Base-by-base conservation (phyloP, 2,329 filamentous ascomycete genomes). In the Zarea fungicola region DNA sequence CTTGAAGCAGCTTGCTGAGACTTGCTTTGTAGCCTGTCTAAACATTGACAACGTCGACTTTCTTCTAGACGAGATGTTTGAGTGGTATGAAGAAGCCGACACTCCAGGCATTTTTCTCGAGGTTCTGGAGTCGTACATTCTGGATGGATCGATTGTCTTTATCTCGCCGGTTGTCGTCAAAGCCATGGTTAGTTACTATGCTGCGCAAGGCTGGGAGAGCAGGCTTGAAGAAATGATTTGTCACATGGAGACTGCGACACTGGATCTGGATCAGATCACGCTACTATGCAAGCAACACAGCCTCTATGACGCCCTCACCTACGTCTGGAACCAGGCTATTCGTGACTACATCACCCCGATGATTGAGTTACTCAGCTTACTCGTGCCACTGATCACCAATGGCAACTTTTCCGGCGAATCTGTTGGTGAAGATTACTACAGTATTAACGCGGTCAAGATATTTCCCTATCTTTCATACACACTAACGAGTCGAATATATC, bases 391-490 rank as follows among this genome's bases (percentile, higher is more conserved):
- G n/a, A 76, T 78, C 66, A 74, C 76, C 58, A 76, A 76, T 53
- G 73, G 76, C 10, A 75, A 80, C 50, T 72, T 73, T 49, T 65
- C 72, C 31, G 65, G 77, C 8, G 75, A 74, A 32, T 76, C 76
- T 50, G 80, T 80, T 53, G 75, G 82, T 31, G 74, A 80, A 47
- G 80, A 85, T 44, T 74, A 80, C 10, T 79, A 79, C 58, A 76
- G 79, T 49, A 77, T 84, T 22, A 86, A 89, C 58, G 90, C 89
- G 3, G 78, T 88, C 65, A 99, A 97, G 64, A 83, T 96, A 53
- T 99, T 96, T 57, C 89, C 93, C 0, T 99, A 96, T 60, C 76
- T 99, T 6, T 95, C 93, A 1, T 97, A 95, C 62, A 84, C 85
- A 5, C 76, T 97, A 46, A 97, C 93, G 0, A 87, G 91, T 14